These are phyloP conservation scores for Carnegiea gigantea DNA, from an alignment of 179 eudicot species.

Conservation along the genomic window DNA sequence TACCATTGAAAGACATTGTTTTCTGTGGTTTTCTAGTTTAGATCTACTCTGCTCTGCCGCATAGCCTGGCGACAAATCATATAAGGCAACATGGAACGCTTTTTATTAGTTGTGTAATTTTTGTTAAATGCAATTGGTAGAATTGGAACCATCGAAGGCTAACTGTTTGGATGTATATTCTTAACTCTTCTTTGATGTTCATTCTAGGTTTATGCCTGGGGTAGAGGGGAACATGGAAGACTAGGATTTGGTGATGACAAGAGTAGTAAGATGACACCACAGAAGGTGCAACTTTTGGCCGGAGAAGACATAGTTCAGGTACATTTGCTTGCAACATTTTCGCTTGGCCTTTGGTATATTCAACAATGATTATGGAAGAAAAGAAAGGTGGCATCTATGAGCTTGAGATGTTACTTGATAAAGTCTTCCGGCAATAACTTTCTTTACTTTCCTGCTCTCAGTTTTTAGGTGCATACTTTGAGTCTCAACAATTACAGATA, in stretches of 20 bases:
- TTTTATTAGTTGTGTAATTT: no score
- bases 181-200: not conserved
- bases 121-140: not conserved
- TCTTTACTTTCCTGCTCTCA: conserved; percentile 36
- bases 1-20: not conserved
- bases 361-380: conserved; percentile 40
- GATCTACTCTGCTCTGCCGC: not conserved
- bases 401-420: conserved; percentile 59
- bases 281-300: conserved; percentile 82
- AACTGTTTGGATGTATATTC: not conserved
- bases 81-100: no score
- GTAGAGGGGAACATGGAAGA: conserved; percentile 99
- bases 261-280: conserved; percentile 99
- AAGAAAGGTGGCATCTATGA: conserved; percentile 47
- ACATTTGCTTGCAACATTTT: not conserved
- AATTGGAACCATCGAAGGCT: not conserved
- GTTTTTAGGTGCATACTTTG: conserved; percentile 37
- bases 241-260: conserved; percentile 99
- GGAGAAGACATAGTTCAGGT: conserved; percentile 90
- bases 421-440: conserved; percentile 56
- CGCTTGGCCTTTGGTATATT: not conserved
- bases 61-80: no score
- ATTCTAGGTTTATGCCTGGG: conserved; percentile 92
- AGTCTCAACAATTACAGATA: conserved; percentile 50
- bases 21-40: not conserved